Base-by-base conservation (phyloP, 1,284 basidiomycete genomes). In the Ustilago bromivora region DNA sequence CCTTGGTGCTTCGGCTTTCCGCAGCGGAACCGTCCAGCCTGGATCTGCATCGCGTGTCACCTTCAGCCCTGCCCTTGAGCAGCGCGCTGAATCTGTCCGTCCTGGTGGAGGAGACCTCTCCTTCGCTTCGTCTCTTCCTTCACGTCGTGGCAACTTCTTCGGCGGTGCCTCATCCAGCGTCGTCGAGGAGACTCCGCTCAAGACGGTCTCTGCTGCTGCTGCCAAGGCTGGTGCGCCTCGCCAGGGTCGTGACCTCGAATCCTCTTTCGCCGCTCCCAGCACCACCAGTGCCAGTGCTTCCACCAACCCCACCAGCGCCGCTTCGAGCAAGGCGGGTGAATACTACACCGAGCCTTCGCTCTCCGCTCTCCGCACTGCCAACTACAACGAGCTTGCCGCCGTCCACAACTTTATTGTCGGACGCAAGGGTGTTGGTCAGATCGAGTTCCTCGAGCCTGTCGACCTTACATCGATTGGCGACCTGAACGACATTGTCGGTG, bases 361-460 rank as follows among this genome's bases (percentile, higher is more conserved):
- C 2, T 38, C 71, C 32, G 79, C 66, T 36, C 72, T 86, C 23
- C 78, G 82, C 49, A 73, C 75, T 41, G 74, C 77, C 70, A 72
- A 74, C 34, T 78, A 73, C 68, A 71, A 78, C 38, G 90, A 94
- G 79, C 89, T 99, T 19, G 91, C 92, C 82, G 87, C 90, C 57
- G 86, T 91, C 1, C 82, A 86, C 53, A 91, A 91, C 82, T 92
- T 99, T 78, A 89, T 92, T 32, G 95, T 97, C 47, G 95, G 95
- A 10, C 92, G 97, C 38, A 90, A 92, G 66, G 95, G 95, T 52
- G 97, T 92, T 81, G 96, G 97, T 55, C 90, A 95, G 86, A 92
- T 99, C 79, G 90, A 91, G 51, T 99, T 98, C 89, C 88, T 95
- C 53, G 92, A 95, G 69, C 82, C 82, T 8, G 96, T 99, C 64